A percentile compares a stretch with the other conserved stretches of the same genome.
phyloP scores from a whole-genome alignment of 2,329 filamentous ascomycete genomes.

The Ascochyta pisi region DNA sequence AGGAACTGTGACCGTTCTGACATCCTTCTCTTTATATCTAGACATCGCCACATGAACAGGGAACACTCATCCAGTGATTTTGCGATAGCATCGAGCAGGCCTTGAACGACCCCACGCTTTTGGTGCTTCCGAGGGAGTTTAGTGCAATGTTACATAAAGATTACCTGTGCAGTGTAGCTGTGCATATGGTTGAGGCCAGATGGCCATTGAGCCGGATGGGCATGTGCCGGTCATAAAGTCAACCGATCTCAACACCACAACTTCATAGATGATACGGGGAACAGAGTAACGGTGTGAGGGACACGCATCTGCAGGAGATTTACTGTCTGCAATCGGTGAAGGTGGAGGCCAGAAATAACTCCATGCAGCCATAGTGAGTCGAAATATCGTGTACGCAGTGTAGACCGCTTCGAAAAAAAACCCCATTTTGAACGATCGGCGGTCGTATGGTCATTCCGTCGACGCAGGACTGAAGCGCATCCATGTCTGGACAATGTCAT shows the following conservation, averaged over 20 bases:
- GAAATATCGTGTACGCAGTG: background rate
- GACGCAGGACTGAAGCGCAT: background rate
- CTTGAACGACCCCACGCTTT: background rate
- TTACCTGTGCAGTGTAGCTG: background rate
- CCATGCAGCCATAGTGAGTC: background rate
- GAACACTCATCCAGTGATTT: background rate
- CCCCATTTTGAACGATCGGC: background rate
- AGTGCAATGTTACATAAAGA: background rate
- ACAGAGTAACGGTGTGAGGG: background rate
- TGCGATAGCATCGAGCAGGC: background rate
- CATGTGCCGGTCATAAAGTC: background rate
- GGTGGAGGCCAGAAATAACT: background rate
- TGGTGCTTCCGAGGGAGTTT: no score
- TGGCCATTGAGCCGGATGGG: background rate
- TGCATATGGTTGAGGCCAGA: background rate
- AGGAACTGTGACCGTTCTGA: background rate
- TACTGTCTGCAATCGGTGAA: background rate
- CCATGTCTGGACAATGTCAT: background rate
- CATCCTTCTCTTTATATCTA: background rate
- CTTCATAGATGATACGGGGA: background rate
- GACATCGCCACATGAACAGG: background rate
- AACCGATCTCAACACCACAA: background rate
- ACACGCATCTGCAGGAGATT: constrained; percentile 1
- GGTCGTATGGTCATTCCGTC: background rate
- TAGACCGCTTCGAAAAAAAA: background rate